Evolutionary conservation across 2,329 filamentous ascomycete genomes (phyloP).

Genomic region (Diplodia corticola): DNA sequence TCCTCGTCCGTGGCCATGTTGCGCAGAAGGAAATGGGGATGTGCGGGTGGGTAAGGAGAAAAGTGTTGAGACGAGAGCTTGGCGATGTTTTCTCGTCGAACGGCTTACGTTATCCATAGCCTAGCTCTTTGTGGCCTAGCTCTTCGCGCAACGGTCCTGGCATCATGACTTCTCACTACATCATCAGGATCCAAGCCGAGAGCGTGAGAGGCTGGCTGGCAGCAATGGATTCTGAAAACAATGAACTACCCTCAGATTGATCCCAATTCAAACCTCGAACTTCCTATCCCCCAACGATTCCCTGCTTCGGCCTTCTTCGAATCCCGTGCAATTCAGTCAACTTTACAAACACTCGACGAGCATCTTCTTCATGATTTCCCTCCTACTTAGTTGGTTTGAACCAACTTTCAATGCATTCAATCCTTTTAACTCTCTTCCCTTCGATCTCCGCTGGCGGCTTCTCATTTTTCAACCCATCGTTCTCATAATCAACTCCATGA

Average conservation of each 20-base stretch:
- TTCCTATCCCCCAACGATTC: neutral
- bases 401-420: constrained; percentile 6
- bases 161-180: neutral
- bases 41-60: neutral
- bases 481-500: constrained; percentile 25
- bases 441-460: constrained; percentile 47
- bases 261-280: neutral
- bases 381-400: neutral
- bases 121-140: neutral
- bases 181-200: neutral
- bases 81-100: neutral
- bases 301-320: neutral
- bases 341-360: neutral
- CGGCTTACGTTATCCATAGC: neutral
- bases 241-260: neutral
- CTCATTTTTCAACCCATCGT: constrained; percentile 46
- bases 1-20: constrained; percentile 34
- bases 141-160: neutral
- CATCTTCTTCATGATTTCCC: neutral
- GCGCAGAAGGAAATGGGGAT: neutral
- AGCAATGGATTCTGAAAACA: neutral
- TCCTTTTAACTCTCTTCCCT: constrained; percentile 41
- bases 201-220: neutral
- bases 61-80: constrained; percentile 4
- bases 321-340: neutral